Conservation (phyloP, 2,329 filamentous ascomycete genomes). For the Westerdykella sp. region DNA sequence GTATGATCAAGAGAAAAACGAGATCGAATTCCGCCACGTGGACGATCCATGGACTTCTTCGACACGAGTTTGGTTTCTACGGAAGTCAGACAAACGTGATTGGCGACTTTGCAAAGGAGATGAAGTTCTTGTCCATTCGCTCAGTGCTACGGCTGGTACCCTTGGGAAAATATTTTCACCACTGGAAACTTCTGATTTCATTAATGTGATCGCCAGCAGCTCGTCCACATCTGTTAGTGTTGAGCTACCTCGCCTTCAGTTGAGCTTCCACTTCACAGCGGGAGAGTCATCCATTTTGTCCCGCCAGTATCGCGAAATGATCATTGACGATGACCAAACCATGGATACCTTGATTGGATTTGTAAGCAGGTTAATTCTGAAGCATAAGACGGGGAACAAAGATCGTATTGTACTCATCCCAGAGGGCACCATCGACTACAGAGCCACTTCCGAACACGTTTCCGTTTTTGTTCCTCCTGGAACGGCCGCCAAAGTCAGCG, state of each 20-base stretch:
- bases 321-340: slow-evolving; percentile 18
- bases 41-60: slow-evolving; percentile 9
- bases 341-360: slow-evolving; percentile 23
- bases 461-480: slow-evolving; percentile 11
- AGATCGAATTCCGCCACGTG: slow-evolving; percentile 10
- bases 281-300: slow-evolving; percentile 12
- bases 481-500: slow-evolving; percentile 28
- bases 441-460: slow-evolving; percentile 5
- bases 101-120: slow-evolving; percentile 13
- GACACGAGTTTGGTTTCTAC: slow-evolving; percentile 3
- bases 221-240: slow-evolving; percentile 7
- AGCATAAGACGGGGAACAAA: slow-evolving; percentile 1
- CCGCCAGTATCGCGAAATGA: slow-evolving; percentile 20
- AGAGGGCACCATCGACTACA: slow-evolving; percentile 8
- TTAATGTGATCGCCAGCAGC: slow-evolving; percentile 13
- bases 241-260: slow-evolving; percentile 11
- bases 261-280: slow-evolving; percentile 9
- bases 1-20: slow-evolving; percentile 11
- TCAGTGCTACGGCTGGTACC: slow-evolving; percentile 6
- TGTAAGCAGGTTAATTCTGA: slow-evolving; percentile 18
- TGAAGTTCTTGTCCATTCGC: slow-evolving; percentile 4
- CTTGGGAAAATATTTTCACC: slow-evolving; percentile 12
- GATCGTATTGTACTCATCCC: slow-evolving; percentile 37
- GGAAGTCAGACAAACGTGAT: neutral
- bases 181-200: slow-evolving; percentile 12